These are phyloP conservation scores for Wickerhamomyces canadensis DNA, from an alignment of 805 yeast species.

Conservation along the genomic window DNA sequence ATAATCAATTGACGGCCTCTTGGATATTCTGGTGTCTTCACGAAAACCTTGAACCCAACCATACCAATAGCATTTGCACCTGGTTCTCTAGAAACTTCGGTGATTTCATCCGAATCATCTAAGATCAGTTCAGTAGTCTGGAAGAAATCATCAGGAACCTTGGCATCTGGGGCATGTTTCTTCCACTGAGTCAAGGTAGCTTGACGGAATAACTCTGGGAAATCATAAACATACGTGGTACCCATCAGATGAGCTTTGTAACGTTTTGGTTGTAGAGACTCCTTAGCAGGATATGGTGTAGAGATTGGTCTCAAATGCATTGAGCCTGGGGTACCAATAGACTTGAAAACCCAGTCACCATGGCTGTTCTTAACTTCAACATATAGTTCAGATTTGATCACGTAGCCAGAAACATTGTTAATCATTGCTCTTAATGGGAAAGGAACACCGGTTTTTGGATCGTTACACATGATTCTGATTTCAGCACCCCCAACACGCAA, in stretches of 20 bases:
- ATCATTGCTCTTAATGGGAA: slow-evolving; percentile 96
- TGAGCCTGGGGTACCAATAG: slow-evolving; percentile 89
- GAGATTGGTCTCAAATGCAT: slow-evolving; percentile 96
- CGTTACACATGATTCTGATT: slow-evolving; percentile 91
- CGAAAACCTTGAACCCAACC: slow-evolving; percentile 91
- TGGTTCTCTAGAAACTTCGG: slow-evolving; percentile 91
- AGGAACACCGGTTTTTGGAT: slow-evolving; percentile 79
- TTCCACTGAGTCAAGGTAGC: slow-evolving; percentile 86
- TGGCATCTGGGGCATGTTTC: slow-evolving; percentile 46
- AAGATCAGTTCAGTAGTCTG: slow-evolving; percentile 74
- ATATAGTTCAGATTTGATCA: slow-evolving; percentile 91
- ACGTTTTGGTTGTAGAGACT: slow-evolving; percentile 97
- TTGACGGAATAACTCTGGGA: slow-evolving; percentile 98
- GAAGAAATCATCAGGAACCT: slow-evolving; percentile 74
- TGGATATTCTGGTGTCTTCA: slow-evolving; percentile 96
- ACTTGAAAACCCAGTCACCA: slow-evolving; percentile 97
- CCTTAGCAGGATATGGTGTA: slow-evolving; percentile 96
- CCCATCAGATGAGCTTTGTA: slow-evolving; percentile 98
- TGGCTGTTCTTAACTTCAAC: slow-evolving; percentile 87
- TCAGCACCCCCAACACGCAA: slow-evolving; percentile 96
- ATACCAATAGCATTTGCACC: slow-evolving; percentile 95
- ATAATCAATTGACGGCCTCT: slow-evolving; percentile 89
- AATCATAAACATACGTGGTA: slow-evolving; percentile 95
- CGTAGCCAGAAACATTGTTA: slow-evolving; percentile 95
- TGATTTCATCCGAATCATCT: slow-evolving; percentile 70